phyloP scores from a whole-genome alignment of 2,329 filamentous ascomycete genomes.

The Calonectria leucothoes region DNA sequence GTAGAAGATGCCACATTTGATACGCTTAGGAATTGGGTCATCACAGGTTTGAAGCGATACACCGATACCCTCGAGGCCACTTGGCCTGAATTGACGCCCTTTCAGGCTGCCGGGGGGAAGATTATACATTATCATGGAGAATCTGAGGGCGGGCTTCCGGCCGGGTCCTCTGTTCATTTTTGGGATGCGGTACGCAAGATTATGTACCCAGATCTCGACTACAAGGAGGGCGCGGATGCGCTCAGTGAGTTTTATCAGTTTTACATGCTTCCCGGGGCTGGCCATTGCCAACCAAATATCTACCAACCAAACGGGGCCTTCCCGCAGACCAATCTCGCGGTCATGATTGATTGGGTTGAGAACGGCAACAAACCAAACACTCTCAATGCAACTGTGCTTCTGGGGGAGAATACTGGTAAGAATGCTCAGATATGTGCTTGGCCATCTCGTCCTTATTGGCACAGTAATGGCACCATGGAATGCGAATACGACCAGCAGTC shows the following conservation, averaged over 20 bases:
- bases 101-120: not conserved
- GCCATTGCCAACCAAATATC: not conserved
- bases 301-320: not conserved
- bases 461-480: not conserved
- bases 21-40: not conserved
- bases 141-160: not conserved
- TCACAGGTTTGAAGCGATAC: not conserved
- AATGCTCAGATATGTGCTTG: not conserved
- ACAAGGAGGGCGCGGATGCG: not conserved
- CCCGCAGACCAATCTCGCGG: not conserved
- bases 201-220: not conserved
- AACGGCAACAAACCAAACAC: not conserved
- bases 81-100: not conserved
- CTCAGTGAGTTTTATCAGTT: not conserved
- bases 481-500: not conserved
- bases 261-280: not conserved
- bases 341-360: constrained; percentile 1
- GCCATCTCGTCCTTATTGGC: not conserved
- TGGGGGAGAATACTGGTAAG: not conserved
- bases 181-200: not conserved
- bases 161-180: not conserved
- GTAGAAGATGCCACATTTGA: not conserved
- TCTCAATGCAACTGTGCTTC: not conserved
- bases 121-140: constrained; percentile 1
- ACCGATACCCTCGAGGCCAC: not conserved